Base-by-base conservation (phyloP, 2,329 filamentous ascomycete species). In the Talaromyces amestolkiae region DNA sequence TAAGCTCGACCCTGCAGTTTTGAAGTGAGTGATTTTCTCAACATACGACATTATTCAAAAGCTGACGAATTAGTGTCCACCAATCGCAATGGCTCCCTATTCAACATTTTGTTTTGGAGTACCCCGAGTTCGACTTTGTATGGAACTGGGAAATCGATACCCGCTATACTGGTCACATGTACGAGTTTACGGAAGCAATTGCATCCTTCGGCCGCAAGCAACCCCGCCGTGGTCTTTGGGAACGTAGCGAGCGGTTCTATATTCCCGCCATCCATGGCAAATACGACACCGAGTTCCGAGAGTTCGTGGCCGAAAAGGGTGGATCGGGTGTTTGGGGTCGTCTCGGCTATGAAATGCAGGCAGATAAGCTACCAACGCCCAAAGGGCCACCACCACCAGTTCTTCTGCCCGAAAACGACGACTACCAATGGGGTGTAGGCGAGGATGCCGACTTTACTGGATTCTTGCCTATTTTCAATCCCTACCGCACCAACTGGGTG, bases 401-500 rank as follows among this genome's bases (percentile, higher is more conserved):
- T 2, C 75, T 80, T 0, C 85, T 85, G 47, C 82, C 87, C 15
- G 79, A 83, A 58, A 77, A 85, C n/a, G 90, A 92, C 71, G 80
- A 89, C 66, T 92, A 91, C 74, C 78, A 87, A 73, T 93, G 90
- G 90, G 90, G 90, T 65, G 87, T 95, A 0, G 91, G 87, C 63
- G 94, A 97, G 76, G 91, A 96, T 66, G 93, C 94, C 13, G 94
- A 98, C 76, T 86, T 96, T 70, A 93, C 97, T 74, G 92, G 92
- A 0, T 87, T 97, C 67, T 94, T 93, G 73, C 94, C 94, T 10
- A 88, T 97, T 68, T 97, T 95, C 78, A 91, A 98, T 73, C 93
- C 94, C 0, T 88, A 91, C 39, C 87, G 90, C 68, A 97, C 93
- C 0, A 91, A 87, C 0, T 98, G 94, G 94, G 80, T 66, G 31